Conservation (phyloP, 1,284 basidiomycete genomes). For the Ustilago vetiveriae region DNA sequence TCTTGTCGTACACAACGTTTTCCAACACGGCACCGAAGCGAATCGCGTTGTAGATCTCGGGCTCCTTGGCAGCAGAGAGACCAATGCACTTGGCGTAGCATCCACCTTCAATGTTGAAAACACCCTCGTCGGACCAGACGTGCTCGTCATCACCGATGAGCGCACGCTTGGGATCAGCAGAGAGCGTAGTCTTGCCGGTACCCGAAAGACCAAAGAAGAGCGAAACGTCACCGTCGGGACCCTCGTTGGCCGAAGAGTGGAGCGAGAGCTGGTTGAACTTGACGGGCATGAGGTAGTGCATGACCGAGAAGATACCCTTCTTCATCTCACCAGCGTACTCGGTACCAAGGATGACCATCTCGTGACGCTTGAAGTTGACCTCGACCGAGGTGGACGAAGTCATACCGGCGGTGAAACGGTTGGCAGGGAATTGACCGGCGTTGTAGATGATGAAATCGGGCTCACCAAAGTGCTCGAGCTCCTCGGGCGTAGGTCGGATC, state of each 20-base stretch:
- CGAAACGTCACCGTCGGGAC: conserved; percentile 89
- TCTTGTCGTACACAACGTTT: conserved; percentile 98
- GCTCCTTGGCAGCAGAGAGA: conserved; percentile 93
- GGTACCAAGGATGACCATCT: conserved; percentile 99
- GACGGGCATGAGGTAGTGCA: conserved; percentile 99
- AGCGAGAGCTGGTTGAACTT: conserved; percentile 98
- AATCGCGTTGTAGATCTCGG: conserved; percentile 96
- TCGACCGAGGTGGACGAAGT: conserved; percentile 98
- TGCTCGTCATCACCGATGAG: conserved; percentile 67
- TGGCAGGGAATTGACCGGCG: conserved; percentile 99
- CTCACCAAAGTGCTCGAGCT: conserved; percentile 94
- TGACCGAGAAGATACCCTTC: conserved; percentile 99
- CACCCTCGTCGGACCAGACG: conserved; percentile 73
- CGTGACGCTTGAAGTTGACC: conserved; percentile 99
- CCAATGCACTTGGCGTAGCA: conserved; percentile 99
- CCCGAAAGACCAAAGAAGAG: conserved; percentile 99
- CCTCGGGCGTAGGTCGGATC: conserved; percentile 94
- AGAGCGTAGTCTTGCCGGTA: conserved; percentile 84
- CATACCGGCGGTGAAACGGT: conserved; percentile 99
- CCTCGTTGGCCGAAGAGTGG: conserved; percentile 99
- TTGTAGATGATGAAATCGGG: conserved; percentile 99
- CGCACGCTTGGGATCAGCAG: conserved; percentile 62
- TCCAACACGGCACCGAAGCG: conserved; percentile 95
- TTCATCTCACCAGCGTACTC: conserved; percentile 99
- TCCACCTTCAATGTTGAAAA: conserved; percentile 99